phyloP scores from a whole-genome alignment of 2,329 filamentous ascomycete species.

The Phialocephala subalpina region DNA sequence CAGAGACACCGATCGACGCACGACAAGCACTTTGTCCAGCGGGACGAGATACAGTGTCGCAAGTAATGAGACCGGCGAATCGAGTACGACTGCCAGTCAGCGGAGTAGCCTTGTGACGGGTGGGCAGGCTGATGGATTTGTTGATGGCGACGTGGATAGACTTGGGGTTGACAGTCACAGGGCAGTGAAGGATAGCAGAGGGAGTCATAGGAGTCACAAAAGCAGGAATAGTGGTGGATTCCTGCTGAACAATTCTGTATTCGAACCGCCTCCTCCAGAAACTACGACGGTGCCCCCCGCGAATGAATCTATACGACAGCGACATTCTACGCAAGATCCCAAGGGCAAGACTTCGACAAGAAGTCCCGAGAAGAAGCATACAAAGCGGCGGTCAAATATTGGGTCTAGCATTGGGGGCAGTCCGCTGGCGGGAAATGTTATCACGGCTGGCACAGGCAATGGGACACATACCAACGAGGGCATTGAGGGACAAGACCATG shows the following conservation, averaged over 20 bases:
- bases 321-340: slow-evolving; percentile 33
- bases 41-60: slow-evolving; percentile 44
- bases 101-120: slow-evolving; percentile 33
- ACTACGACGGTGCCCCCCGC: slow-evolving; percentile 8
- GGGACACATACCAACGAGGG: slow-evolving; percentile 18
- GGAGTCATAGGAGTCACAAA: slow-evolving; percentile 40
- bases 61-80: slow-evolving; percentile 55
- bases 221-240: slow-evolving; percentile 42
- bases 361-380: slow-evolving; percentile 35
- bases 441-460: slow-evolving; percentile 25
- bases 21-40: slow-evolving; percentile 35
- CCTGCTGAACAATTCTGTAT: slow-evolving; percentile 38
- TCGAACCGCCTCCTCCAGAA: slow-evolving; percentile 29
- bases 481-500: slow-evolving; percentile 13
- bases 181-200: slow-evolving; percentile 32
- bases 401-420: slow-evolving; percentile 36
- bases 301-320: slow-evolving; percentile 26
- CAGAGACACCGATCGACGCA: slow-evolving; percentile 38
- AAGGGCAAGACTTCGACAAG: slow-evolving; percentile 38
- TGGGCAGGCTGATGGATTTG: slow-evolving; percentile 15
- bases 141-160: slow-evolving; percentile 11
- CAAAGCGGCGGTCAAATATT: slow-evolving; percentile 35
- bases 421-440: slow-evolving; percentile 38
- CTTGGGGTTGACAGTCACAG: slow-evolving; percentile 21
- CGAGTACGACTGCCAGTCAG: slow-evolving; percentile 49